Conservation (phyloP, 768 basidiomycete genomes). For the Rhodotorula diobovata region DNA sequence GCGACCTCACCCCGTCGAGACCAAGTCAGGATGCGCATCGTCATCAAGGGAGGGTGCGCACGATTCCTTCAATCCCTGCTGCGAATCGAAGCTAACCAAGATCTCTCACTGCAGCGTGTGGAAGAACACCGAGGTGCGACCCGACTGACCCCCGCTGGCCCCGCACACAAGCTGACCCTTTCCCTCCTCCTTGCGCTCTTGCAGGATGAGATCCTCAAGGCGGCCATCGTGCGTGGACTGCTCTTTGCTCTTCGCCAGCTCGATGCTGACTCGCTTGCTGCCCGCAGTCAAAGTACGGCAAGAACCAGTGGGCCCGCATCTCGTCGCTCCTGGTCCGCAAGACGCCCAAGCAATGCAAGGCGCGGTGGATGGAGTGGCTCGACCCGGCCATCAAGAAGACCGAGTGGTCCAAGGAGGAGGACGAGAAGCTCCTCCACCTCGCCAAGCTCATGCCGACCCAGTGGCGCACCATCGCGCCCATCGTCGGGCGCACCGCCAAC, state of each 20-base stretch:
- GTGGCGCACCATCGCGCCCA: conserved; percentile 98
- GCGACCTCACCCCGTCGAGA: neutral
- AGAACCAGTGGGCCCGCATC: conserved; percentile 98
- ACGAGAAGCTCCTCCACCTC: conserved; percentile 94
- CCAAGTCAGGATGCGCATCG: conserved; percentile 26
- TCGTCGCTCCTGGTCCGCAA: conserved; percentile 95
- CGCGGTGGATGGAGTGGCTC: conserved; percentile 98
- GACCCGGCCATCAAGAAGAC: conserved; percentile 99
- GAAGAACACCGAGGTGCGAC: conserved; percentile 69
- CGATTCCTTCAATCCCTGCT: neutral
- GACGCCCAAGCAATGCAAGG: conserved; percentile 99
- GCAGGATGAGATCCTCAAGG: conserved; percentile 94
- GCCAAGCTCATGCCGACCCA: conserved; percentile 99
- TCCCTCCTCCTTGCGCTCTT: conserved; percentile 58
- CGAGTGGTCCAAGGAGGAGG: conserved; percentile 99
- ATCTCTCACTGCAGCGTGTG: conserved; percentile 39
- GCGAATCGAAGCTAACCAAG: rapidly evolving
- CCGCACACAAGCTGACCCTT: neutral
- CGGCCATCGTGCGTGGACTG: conserved; percentile 60
- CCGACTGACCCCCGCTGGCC: neutral
- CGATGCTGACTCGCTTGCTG: neutral
- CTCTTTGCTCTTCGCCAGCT: neutral
- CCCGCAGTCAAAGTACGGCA: conserved; percentile 75
- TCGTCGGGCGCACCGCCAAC: conserved; percentile 93
- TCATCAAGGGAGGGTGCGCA: conserved; percentile 38